Base-by-base conservation (phyloP, 2,329 filamentous ascomycete genomes). In the Cordyceps cateniannulata region DNA sequence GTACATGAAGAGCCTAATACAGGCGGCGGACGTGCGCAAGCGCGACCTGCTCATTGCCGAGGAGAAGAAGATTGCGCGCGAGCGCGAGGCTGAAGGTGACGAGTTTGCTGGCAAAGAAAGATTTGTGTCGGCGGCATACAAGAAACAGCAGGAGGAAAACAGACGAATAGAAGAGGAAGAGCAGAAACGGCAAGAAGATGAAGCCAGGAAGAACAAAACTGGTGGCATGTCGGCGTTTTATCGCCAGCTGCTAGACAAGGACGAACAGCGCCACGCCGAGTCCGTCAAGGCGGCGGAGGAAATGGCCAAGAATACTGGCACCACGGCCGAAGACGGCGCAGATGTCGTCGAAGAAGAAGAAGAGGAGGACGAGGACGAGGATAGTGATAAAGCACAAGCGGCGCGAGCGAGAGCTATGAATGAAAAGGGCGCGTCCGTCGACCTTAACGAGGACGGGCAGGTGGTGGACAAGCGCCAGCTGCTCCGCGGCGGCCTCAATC, bases 381-480 rank as follows among this genome's bases (percentile, higher is more conserved):
- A n/a, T n/a, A n/a, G n/a, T n/a, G n/a, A n/a, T n/a, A 85, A 83
- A 70, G 78, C 79, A 0, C 85, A 87, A 20, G 82, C 81, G 2
- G 83, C 92, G 38, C 68, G 86, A n/a, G 88, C 87, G 5, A 80
- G 77, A 52, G 86, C 90, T 67, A 80, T 91, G 57, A 87, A 87
- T 59, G 81, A 83, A 44, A 85, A 79, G 63, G 84, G 77, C 64
- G 85, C 76, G 0, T 76, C 78, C 3, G 82, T 95, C 44, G 82
- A 85, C 8, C 75, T 93, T 67, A 93, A 93, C 68, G 90, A 95
- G 63, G 90, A 95, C 44, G 90, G 90, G 0, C 85, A 93, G 69
- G 86, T 95, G 1, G 87, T 91, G 27, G 90, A 96, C 71, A 93
- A 92, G 77, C 81, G 90, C n/a, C 87, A 95, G 71, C 77, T 95